Percentiles rank a stretch among this genome's conserved stretches.
Conservation (phyloP, 805 yeast species). For the Wickerhamia fluorescens region DNA sequence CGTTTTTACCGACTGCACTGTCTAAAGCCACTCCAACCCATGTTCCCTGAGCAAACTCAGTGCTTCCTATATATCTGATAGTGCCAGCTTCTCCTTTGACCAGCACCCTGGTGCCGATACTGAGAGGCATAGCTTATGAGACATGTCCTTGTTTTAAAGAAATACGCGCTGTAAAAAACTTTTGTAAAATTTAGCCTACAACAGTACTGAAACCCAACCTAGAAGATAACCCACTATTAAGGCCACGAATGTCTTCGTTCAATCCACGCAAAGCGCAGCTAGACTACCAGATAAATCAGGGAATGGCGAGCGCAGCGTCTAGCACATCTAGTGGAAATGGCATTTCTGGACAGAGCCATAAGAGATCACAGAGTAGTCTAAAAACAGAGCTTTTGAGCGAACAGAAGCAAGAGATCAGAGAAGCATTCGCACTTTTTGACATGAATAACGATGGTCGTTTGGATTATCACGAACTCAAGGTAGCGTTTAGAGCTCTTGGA, state of each 20-base stretch:
- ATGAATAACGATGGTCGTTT: constrained; percentile 85
- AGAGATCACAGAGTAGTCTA: constrained; percentile 33
- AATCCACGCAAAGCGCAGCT: too few species aligned
- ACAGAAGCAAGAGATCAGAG: constrained; percentile 85
- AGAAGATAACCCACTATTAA: too few species aligned
- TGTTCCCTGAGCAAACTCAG: constrained; percentile 51
- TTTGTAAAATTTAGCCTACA: too few species aligned
- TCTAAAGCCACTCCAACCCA: constrained; percentile 48
- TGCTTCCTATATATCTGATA: constrained; percentile 44
- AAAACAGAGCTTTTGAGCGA: constrained; percentile 71
- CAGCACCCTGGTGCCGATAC: constrained; percentile 24
- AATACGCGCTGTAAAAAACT: too few species aligned
- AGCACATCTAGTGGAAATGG: neutral
- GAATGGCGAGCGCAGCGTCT: neutral
- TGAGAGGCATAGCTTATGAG: constrained; percentile 1
- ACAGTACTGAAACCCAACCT: too few species aligned
- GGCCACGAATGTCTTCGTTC: too few species aligned
- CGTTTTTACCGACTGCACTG: constrained; percentile 37
- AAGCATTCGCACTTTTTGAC: constrained; percentile 87
- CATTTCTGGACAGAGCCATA: constrained; percentile 3
- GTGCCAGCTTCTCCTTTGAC: constrained; percentile 37
- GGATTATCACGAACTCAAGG: constrained; percentile 90
- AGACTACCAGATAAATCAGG: too few species aligned
- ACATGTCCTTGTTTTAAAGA: constrained; percentile 1
- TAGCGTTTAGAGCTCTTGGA: constrained; percentile 90